Evolutionary conservation across 305 asterid genomes (phyloP).

Genomic region (Solanum aculeatissimum): DNA sequence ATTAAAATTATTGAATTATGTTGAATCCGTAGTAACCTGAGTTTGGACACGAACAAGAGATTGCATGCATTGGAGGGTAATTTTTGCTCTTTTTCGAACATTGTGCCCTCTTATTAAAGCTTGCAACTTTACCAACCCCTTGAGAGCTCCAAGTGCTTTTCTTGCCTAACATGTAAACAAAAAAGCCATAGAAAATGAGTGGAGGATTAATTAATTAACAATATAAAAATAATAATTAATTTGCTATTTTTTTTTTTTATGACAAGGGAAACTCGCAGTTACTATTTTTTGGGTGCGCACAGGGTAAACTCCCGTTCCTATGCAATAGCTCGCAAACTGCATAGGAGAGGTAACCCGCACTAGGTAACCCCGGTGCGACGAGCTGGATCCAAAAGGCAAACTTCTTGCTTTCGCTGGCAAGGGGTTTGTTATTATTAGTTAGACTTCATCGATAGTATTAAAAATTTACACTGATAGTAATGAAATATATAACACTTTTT

Average conservation of each 20-base stretch:
- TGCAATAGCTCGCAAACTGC: too few relatives aligned
- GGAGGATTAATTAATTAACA: not conserved
- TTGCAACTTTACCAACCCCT: conserved; percentile 75
- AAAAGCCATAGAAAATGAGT: not conserved
- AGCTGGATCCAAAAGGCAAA: too few relatives aligned
- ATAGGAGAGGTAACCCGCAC: too few relatives aligned
- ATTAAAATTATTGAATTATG: not conserved
- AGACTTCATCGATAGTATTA: not conserved
- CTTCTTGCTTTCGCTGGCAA: too few relatives aligned
- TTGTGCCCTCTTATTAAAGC: conserved; percentile 66
- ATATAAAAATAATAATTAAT: not conserved
- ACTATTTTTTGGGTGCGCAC: too few relatives aligned
- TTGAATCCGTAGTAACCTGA: conserved; percentile 10
- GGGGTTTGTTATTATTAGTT: too few relatives aligned
- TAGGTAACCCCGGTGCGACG: too few relatives aligned
- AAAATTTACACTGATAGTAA: not conserved
- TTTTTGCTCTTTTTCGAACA: conserved; percentile 61
- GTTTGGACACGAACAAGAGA: conserved; percentile 70
- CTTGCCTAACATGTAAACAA: conserved; percentile 41
- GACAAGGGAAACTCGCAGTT: too few relatives aligned
- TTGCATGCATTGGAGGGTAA: conserved; percentile 63
- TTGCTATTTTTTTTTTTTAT: too few relatives aligned
- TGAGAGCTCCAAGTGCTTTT: conserved; percentile 60
- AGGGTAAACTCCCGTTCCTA: too few relatives aligned
- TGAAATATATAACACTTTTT: too few relatives aligned